Evolutionary conservation across 148 eudicot genomes (phyloP), one percentile per base, ranked within the genome.

Genomic region (Vaccinium corymbosum): DNA sequence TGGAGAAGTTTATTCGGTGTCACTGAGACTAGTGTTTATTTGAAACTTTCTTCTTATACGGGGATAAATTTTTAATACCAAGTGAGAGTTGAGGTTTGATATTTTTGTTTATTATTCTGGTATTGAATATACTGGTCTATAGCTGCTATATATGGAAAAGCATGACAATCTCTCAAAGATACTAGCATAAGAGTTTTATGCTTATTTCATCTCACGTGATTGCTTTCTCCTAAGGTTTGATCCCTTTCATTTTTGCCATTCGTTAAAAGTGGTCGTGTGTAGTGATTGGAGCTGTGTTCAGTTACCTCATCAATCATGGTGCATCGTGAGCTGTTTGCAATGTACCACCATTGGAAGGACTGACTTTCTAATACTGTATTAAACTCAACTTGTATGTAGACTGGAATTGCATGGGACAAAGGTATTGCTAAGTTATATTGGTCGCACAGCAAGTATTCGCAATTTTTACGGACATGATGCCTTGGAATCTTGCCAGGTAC

Each of bases 341-440:
- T 35, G 49, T 35, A 4, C 15, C 15, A 46, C 14, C 22, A 15
- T 52, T 49, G 55, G 4, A 68, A 51, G 48, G 48, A 64, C 48
- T 72, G 7, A 49, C 46, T 52, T 71, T 53, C 22, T 72, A 0
- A 29, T 68, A 17, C 15, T 70, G 38, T 52, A 66, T 13, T 52
- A 10, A 29, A 84, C 48, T 46, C 11, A 53, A 79, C 35, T 53
- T 51, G 61, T 71, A 68, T 84, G 38, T 86, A 96, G 98, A 59
- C 35, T 82, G 75, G 91, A 90, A 76, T 82, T 97, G 59, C 87
- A 82, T 57, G 99, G 98, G 72, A 72, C 86, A 14, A 82, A 85
- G 83, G 92, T 90, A 57, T 88, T 94, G 29, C 87, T 96, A 29
- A 87, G 99, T 19, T 89, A 92, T 87, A 66, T 96, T 64, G 97